Percentiles rank a stretch among this genome's conserved stretches.
Conservation (phyloP, 257 asterid genomes). For the Fraxinus excelsior region DNA sequence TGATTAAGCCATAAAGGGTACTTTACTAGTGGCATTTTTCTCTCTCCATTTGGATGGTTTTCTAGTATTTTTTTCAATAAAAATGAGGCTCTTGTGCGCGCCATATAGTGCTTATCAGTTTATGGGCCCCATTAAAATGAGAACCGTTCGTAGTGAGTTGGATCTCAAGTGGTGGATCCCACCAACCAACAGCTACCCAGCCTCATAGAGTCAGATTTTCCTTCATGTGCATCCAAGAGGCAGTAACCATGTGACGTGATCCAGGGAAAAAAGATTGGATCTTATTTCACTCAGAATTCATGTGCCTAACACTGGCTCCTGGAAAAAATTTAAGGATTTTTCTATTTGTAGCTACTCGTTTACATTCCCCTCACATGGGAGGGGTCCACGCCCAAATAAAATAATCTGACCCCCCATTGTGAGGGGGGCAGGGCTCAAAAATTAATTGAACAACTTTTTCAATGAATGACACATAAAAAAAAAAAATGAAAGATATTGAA, state of each 20-base stretch:
- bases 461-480: background rate
- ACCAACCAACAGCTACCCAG: constrained; percentile 21
- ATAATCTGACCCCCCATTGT: no score
- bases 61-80: constrained; percentile 27
- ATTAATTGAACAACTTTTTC: background rate
- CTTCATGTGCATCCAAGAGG: constrained; percentile 35
- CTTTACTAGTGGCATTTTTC: constrained; percentile 11
- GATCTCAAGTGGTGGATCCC: constrained; percentile 42
- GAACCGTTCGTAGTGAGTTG: constrained; percentile 50
- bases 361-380: no score
- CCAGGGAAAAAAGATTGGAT: constrained; percentile 22
- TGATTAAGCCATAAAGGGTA: constrained; percentile 17
- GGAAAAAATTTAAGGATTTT: no score
- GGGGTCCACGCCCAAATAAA: no score
- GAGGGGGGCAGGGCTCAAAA: no score
- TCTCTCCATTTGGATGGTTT: constrained; percentile 22
- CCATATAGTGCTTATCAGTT: constrained; percentile 8
- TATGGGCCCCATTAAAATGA: constrained; percentile 42
- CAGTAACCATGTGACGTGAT: constrained; percentile 35
- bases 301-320: constrained; percentile 14
- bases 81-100: constrained; percentile 22
- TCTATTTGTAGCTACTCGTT: no score
- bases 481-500: background rate
- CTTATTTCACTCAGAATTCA: constrained; percentile 9
- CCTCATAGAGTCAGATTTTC: constrained; percentile 29